Base-by-base conservation (phyloP, 164 flowering plant species). In the Piper longum region DNA sequence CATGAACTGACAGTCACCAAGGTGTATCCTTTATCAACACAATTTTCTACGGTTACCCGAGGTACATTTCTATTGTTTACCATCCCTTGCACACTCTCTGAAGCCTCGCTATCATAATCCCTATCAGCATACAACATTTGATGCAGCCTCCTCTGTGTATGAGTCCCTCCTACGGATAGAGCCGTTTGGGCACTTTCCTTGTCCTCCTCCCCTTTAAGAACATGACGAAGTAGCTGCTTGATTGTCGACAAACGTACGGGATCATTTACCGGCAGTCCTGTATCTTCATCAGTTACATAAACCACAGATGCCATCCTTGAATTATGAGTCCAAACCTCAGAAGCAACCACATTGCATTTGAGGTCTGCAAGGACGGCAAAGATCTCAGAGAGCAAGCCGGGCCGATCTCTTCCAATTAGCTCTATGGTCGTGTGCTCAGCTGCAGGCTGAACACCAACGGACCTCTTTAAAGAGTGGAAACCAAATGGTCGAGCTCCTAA, bases 271-370 rank as follows among this genome's bases (percentile, higher is more conserved):
- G 83, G 73, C 52, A 56, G 54, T 4, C 78, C 73, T 4, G 76
- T 74, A 12, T 54, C 16, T 39, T 70, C 64, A 57, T 82, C 85
- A 43, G 76, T 80, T 43, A 82, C 74, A 45, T 73, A 75, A 51
- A 78, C 63, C 1, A 82, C 76, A 5, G 82, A 74, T 2, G 84
- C 86, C 1, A 71, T 77, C 68, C 86, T 76, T 13, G 75, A 69
- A 60, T 84, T 84, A 73, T 84, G 89, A 1, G 89, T 82, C 89
- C 89, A 84, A 3, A 84, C 73, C 62, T 82, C 81, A 0, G 80
- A 81, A 26, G 72, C 68, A 11, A 79, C 82, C 45, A 84, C 80
- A 48, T 77, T 79, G 57, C 85, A 84, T 4, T 62, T 61, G 12
- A 82, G 77, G 69, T 75, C 75, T 16, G 84, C 40, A 0, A 84